Evolutionary conservation across 441 rosid genomes (phyloP), one percentile per base, ranked within the genome.

Genomic region (Brassica hybrid): DNA sequence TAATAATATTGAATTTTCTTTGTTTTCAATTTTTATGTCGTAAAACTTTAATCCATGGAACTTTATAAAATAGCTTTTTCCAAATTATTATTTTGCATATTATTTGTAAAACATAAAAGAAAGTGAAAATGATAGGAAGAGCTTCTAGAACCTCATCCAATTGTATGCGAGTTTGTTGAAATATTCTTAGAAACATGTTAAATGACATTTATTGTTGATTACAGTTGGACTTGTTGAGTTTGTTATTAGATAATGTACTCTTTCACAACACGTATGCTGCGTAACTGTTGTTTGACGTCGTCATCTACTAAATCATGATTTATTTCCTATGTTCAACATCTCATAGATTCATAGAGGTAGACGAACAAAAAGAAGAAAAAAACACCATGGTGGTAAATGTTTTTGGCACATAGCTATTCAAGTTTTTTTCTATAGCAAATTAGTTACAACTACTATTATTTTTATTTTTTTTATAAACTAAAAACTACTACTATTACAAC

Each of bases 361-460:
- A 54, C 48, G 50, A 32, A 69, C 60, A 56, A 56, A 7, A 56
- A 56, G 5, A 8, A 19, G 25, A 71, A 3, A 6, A 21, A 43
- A 18, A 67, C 41, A 50, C 9, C 23, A 68, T 21, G 23, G 23
- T 21, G 8, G n/a, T 57, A 65, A 65, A 25, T 58, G n/a, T 25
- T 50, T 73, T 64, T 67, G 61, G 23, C 25, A 60, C 62, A 68
- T 68, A 54, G 74, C 43, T 76, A 14, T 67, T 38, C n/a, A n/a
- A n/a, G n/a, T 9, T 8, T 18, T 9, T 25, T 60, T 12, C 25
- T 56, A 43, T 17, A 59, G 14, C 9, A 60, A 68, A 60, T 68
- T 72, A 61, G 36, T 71, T 74, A 41, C 21, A 52, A n/a, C n/a
- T n/a, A 30, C 34, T 30, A 30, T 30, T 30, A 30, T 30, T 30